These are phyloP conservation scores for Hyphodiscus hymeniophilus DNA, from an alignment of 495 filamentous ascomycete species.

Conservation along the genomic window DNA sequence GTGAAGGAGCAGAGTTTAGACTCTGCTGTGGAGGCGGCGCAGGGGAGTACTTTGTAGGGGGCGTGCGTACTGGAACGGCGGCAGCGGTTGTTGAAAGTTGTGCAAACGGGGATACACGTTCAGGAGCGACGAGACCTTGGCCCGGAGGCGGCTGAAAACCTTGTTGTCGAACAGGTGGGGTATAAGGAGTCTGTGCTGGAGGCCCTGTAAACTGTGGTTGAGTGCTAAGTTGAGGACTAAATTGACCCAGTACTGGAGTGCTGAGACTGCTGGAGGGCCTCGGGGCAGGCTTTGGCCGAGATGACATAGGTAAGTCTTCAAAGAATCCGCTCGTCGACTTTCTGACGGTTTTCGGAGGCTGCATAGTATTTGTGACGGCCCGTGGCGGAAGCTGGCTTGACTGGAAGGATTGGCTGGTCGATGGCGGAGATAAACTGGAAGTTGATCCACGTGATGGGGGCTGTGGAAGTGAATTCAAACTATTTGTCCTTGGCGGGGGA, in stretches of 20 bases:
- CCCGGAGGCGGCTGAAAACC: conserved; percentile 25
- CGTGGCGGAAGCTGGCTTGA: conserved; percentile 14
- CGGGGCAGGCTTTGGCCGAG: conserved; percentile 46
- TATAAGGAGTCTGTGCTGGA: conserved; percentile 7
- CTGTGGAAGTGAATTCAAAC: conserved; percentile 38
- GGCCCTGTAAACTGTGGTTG: conserved; percentile 16
- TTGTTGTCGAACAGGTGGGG: conserved; percentile 24
- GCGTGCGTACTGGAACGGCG: conserved; percentile 34
- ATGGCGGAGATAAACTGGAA: conserved; percentile 27
- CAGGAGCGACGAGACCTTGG: conserved; percentile 40
- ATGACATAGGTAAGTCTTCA: conserved; percentile 70
- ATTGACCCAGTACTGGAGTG: conserved; percentile 20
- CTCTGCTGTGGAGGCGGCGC: conserved; percentile 35
- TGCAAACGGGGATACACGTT: conserved; percentile 58
- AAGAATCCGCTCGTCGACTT: conserved; percentile 56
- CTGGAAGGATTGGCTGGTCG: conserved; percentile 28
- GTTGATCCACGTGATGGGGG: conserved; percentile 27
- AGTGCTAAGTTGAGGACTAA: conserved; percentile 22
- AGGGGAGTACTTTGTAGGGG: conserved; percentile 48
- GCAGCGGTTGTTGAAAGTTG: conserved; percentile 21
- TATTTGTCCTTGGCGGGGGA: conserved; percentile 44
- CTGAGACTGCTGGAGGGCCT: conserved; percentile 43
- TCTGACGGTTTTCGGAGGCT: conserved; percentile 23
- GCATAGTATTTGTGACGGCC: background rate
- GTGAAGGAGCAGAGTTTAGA: conserved; percentile 23